A percentile compares a stretch with the other conserved stretches of the same genome.
These are phyloP conservation scores for Corylus avellana DNA, from an alignment of 306 rosid species.

Conservation along the genomic window DNA sequence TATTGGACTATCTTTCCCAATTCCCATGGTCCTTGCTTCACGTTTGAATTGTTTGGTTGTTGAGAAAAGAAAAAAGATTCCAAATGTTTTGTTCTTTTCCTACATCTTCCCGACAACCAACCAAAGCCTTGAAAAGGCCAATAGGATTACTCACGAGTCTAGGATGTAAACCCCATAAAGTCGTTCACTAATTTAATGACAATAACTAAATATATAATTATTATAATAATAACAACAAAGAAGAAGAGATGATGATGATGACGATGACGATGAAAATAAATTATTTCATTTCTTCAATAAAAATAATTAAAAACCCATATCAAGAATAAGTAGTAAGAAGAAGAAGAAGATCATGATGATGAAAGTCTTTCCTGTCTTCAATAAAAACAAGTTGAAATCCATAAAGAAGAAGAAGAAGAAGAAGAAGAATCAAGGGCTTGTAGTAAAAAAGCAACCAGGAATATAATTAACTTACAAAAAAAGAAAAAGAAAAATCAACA, in stretches of 20 bases:
- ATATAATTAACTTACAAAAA: too few species aligned
- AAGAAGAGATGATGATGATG: neutral
- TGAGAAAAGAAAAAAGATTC: slow-evolving; percentile 67
- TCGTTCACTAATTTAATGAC: neutral
- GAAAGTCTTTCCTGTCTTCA: too few species aligned
- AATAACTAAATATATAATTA: neutral
- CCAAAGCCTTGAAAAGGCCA: slow-evolving; percentile 31
- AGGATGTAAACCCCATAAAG: neutral
- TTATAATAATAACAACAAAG: neutral
- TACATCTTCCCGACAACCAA: slow-evolving; percentile 70
- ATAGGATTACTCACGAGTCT: slow-evolving; percentile 14
- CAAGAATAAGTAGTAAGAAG: too few species aligned
- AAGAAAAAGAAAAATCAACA: too few species aligned
- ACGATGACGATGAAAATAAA: neutral
- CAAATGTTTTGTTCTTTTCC: slow-evolving; percentile 65
- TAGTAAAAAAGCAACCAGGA: neutral
- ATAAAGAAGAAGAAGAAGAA: too few species aligned
- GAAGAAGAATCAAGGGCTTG: neutral
- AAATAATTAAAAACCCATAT: too few species aligned
- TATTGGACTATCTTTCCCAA: neutral
- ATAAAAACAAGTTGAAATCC: too few species aligned
- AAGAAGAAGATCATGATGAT: too few species aligned
- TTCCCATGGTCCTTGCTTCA: neutral
- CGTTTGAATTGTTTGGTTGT: slow-evolving; percentile 36
- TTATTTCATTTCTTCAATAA: too few species aligned